These are phyloP conservation scores for Trichothecium sympodiale DNA, from an alignment of 2,329 filamentous ascomycete species.

Conservation along the genomic window DNA sequence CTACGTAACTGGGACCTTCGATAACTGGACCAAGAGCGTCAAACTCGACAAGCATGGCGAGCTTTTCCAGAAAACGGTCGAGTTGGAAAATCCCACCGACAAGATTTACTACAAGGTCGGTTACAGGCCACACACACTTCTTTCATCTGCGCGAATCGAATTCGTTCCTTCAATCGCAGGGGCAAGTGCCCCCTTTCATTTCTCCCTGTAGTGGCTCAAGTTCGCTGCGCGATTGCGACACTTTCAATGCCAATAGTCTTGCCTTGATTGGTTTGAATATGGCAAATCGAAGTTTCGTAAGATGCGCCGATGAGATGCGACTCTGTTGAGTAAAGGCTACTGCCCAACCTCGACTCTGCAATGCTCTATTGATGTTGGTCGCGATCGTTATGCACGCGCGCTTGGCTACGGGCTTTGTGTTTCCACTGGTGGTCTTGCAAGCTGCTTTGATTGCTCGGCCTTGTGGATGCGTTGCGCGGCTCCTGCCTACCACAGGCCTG, in stretches of 20 bases:
- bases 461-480: too few relatives aligned
- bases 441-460: too few relatives aligned
- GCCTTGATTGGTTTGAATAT: too few relatives aligned
- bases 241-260: neutral
- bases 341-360: neutral
- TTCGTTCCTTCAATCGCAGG: neutral
- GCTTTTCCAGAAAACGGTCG: constrained; percentile 71
- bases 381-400: too few relatives aligned
- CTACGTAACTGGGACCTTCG: constrained; percentile 91
- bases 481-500: too few relatives aligned
- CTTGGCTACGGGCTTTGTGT: too few relatives aligned
- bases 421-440: too few relatives aligned
- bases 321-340: too few relatives aligned
- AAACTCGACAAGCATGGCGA: constrained; percentile 67
- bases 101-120: constrained; percentile 94
- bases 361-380: neutral
- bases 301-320: too few relatives aligned
- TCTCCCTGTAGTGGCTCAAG: neutral
- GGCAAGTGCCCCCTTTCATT: neutral
- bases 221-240: neutral
- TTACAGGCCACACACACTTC: constrained; percentile 9
- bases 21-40: constrained; percentile 83
- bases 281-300: too few relatives aligned
- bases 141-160: constrained; percentile 1
- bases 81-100: constrained; percentile 50